These are phyloP conservation scores for Nematodospora anomalae DNA, from an alignment of 1,139 yeast genomes.

Conservation along the genomic window DNA sequence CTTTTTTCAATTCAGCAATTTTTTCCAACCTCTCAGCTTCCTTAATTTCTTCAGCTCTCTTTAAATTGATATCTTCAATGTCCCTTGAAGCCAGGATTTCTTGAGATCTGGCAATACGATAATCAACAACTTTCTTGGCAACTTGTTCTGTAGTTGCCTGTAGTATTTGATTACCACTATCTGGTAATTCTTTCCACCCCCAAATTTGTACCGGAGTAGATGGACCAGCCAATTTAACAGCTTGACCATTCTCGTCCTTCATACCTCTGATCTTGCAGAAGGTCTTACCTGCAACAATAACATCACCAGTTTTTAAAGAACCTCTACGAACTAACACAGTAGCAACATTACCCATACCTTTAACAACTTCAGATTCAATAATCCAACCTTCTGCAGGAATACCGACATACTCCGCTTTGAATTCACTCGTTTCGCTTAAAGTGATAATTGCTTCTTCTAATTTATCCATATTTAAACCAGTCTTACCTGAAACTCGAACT, in stretches of 20 bases:
- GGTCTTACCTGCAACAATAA: conserved; percentile 81
- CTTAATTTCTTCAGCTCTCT: conserved; percentile 46
- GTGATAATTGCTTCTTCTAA: conserved; percentile 88
- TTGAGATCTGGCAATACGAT: conserved; percentile 57
- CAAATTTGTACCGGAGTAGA: conserved; percentile 88
- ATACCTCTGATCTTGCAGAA: conserved; percentile 86
- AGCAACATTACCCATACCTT: conserved; percentile 84
- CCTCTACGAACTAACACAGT: conserved; percentile 85
- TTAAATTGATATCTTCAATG: conserved; percentile 68
- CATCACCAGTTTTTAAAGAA: conserved; percentile 63
- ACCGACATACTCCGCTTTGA: conserved; percentile 60
- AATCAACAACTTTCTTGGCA: conserved; percentile 74
- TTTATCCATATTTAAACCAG: conserved; percentile 80
- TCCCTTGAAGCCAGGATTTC: conserved; percentile 63
- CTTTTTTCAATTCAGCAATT: conserved; percentile 53
- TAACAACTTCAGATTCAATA: conserved; percentile 79
- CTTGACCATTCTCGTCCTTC: conserved; percentile 70
- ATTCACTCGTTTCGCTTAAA: conserved; percentile 78
- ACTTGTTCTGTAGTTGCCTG: conserved; percentile 71
- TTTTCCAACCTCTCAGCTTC: conserved; percentile 52
- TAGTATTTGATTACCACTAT: conserved; percentile 83
- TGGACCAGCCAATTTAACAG: conserved; percentile 71
- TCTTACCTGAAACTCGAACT: conserved; percentile 82
- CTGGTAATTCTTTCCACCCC: conserved; percentile 95
- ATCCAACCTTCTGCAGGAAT: conserved; percentile 82